Percentiles rank a stretch among this genome's conserved stretches.
phyloP scores from a whole-genome alignment of 2,329 filamentous ascomycete genomes.

The Penicillium aurantiogriseum region DNA sequence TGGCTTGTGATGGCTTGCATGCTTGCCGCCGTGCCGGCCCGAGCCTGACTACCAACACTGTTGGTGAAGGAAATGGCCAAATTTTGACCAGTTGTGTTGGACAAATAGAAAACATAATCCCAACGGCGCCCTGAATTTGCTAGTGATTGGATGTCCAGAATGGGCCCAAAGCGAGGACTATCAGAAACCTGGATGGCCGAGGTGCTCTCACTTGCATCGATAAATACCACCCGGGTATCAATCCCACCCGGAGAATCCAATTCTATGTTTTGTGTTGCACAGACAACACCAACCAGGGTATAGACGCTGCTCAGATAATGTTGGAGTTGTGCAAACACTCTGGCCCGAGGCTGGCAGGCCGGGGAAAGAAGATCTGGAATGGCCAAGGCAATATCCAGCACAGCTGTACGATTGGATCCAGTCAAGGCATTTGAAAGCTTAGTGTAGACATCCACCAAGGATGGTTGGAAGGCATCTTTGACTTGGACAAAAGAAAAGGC shows the following conservation, averaged over 20 bases:
- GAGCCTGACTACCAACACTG: slow-evolving; percentile 24
- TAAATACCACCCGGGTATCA: slow-evolving; percentile 70
- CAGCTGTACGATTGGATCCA: slow-evolving; percentile 32
- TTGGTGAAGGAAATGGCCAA: slow-evolving; percentile 39
- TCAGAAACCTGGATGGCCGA: slow-evolving; percentile 25
- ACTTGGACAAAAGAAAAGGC: slow-evolving; percentile 54
- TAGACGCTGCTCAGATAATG: slow-evolving; percentile 75
- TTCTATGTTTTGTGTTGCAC: slow-evolving; percentile 62
- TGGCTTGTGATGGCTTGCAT: slow-evolving; percentile 24
- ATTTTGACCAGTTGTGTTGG: slow-evolving; percentile 28
- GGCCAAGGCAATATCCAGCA: slow-evolving; percentile 62
- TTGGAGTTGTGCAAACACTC: slow-evolving; percentile 68
- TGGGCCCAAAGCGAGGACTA: slow-evolving; percentile 45
- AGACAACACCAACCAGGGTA: slow-evolving; percentile 71
- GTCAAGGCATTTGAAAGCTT: slow-evolving; percentile 44
- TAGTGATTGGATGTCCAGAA: slow-evolving; percentile 50
- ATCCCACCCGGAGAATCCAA: slow-evolving; percentile 68
- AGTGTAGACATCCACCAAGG: slow-evolving; percentile 56
- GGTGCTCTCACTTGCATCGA: slow-evolving; percentile 52
- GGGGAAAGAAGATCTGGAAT: slow-evolving; percentile 60
- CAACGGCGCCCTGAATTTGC: slow-evolving; percentile 39
- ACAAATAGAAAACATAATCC: slow-evolving; percentile 34
- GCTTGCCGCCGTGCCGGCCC: slow-evolving; percentile 18
- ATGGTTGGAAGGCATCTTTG: slow-evolving; percentile 59
- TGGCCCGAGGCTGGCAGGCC: slow-evolving; percentile 51